A percentile compares a stretch with the other conserved stretches of the same genome.
Evolutionary conservation across 768 basidiomycete genomes (phyloP).

Genomic region (Psilocybe subaeruginosa): DNA sequence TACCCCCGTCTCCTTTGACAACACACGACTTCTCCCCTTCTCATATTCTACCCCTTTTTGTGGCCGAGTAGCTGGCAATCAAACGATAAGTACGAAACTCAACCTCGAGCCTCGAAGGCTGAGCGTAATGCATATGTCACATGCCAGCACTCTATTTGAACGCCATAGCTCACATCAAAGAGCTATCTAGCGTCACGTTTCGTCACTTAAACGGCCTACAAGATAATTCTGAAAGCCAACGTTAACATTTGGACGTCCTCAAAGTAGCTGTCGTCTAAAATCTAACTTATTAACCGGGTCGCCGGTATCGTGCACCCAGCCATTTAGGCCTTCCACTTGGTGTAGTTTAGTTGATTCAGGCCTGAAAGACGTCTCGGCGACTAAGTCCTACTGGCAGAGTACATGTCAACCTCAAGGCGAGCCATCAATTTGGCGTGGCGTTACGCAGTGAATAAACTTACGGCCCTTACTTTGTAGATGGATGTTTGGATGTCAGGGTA

Average conservation of each 20-base stretch:
- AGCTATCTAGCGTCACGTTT: background rate
- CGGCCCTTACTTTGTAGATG: background rate
- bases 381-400: background rate
- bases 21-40: no score
- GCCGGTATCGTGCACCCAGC: background rate
- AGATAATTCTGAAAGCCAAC: background rate
- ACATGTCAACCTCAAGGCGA: background rate
- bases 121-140: conserved; percentile 9
- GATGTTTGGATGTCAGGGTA: background rate
- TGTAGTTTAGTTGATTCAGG: background rate
- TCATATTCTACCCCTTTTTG: background rate
- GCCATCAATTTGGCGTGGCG: background rate
- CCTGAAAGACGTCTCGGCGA: background rate
- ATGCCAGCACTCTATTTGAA: conserved; percentile 4
- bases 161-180: background rate
- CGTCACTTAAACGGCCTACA: background rate
- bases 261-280: background rate
- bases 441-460: background rate
- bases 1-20: no score
- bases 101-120: conserved; percentile 5
- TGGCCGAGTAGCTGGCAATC: conserved; percentile 17
- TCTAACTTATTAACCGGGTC: background rate
- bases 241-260: background rate
- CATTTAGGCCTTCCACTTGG: background rate
- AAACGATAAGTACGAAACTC: conserved; percentile 14